Percentiles rank a stretch among this genome's conserved stretches.
phyloP scores from a whole-genome alignment of 768 basidiomycete species.

The Tulasnella sp. region DNA sequence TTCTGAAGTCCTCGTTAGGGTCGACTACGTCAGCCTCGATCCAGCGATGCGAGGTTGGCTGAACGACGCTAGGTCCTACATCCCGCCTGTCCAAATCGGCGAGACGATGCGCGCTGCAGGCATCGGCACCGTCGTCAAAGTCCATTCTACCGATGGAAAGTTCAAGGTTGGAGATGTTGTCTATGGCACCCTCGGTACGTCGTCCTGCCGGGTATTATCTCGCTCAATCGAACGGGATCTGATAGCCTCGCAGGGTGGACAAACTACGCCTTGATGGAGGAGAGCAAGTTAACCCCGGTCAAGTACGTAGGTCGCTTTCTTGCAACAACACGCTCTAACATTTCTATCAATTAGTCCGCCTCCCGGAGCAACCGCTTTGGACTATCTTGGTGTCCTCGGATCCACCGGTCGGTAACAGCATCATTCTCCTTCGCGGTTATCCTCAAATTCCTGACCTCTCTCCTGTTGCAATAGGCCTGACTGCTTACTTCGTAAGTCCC shows the following conservation, averaged over 20 bases:
- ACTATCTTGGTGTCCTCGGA: constrained; percentile 76
- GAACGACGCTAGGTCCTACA: constrained; percentile 39
- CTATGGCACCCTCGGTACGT: constrained; percentile 46
- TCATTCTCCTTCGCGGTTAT: background rate
- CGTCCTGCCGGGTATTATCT: background rate
- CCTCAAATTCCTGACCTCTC: background rate
- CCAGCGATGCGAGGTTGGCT: constrained; percentile 85
- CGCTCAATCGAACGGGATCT: background rate
- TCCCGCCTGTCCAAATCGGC: constrained; percentile 42
- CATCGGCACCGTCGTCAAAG: constrained; percentile 40
- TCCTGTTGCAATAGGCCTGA: background rate
- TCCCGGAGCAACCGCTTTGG: constrained; percentile 51
- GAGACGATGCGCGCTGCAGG: constrained; percentile 64
- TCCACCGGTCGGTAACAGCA: constrained; percentile 40
- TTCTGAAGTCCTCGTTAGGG: constrained; percentile 53
- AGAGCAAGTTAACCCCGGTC: constrained; percentile 39
- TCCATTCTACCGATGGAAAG: background rate
- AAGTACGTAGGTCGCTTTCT: constrained; percentile 32
- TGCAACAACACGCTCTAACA: background rate
- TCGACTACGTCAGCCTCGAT: constrained; percentile 71
- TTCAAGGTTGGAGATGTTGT: constrained; percentile 63
- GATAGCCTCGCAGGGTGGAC: constrained; percentile 48
- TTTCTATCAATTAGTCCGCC: constrained; percentile 23
- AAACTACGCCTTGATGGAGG: constrained; percentile 55
- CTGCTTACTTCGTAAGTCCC: constrained; percentile 53